Base-by-base conservation (phyloP, 371 early-diverging fungal genomes). In the Actinomucor elegans region DNA sequence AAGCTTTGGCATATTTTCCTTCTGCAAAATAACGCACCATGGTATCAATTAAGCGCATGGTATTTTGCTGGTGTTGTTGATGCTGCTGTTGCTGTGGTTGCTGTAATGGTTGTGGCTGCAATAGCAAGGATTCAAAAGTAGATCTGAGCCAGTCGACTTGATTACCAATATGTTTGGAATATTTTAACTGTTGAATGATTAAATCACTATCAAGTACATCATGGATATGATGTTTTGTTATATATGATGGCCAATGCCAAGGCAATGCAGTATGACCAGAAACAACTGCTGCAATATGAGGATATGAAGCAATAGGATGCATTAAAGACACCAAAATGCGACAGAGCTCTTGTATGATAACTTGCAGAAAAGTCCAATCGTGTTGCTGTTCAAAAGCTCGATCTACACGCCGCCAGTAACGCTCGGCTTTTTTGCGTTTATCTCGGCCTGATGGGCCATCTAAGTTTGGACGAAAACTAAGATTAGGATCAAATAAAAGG, bases 401-500 rank as follows among this genome's bases (percentile, higher is more conserved):
- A 2, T 75, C 80, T 9, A 88, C 71, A 24, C 78, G 76, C 3
- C 50, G 36, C 90, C 90, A 90, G 54, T 81, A 90, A 9, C 63
- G 55, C 28, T 79, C 77, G 0, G 73, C 64, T 35, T 72, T 67
- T 5, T 62, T 61, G 15, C 61, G 57, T 52, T 82, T 83, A n/a
- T 57, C 45, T 37, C 67, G 59, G 15, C 81, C 86, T 18, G 77
- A 68, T 6, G 77, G 73, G 27, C 85, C 86, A 45, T 87, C 88
- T 23, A 76, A 61, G 59, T 87, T 88, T 31, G 89, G 89, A 20
- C 86, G 76, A 73, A 90, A 90, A 38, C 83, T 75, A 20, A 90
- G 73, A 44, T 86, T 75, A 0, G 85, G 81, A 59, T 90, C 89
- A 64, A 88, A 90, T 28, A 81, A 66, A 23, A 90, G 64, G 56